These are phyloP conservation scores for Aspergillus latus DNA, from an alignment of 2,329 filamentous ascomycete species.

Conservation along the genomic window DNA sequence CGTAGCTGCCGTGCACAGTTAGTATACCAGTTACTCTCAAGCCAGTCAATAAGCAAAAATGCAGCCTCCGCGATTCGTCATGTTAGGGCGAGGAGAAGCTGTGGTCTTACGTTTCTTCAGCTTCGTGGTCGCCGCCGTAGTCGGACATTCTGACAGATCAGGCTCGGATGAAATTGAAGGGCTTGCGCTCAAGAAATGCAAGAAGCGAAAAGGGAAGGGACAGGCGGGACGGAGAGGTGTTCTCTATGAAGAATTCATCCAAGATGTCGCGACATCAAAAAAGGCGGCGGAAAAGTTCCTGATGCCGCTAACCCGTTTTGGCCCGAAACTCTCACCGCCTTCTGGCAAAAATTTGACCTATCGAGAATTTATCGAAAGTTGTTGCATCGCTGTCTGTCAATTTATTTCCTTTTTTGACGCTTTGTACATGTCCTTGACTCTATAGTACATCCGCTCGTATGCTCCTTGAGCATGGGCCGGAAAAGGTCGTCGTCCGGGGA, in stretches of 20 bases:
- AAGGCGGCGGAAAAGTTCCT: slow-evolving; percentile 40
- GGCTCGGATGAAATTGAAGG: slow-evolving; percentile 17
- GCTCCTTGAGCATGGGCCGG: slow-evolving; percentile 30
- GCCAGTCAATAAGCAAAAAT: not conserved
- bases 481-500: slow-evolving; percentile 38
- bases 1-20: slow-evolving; percentile 38
- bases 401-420: not conserved
- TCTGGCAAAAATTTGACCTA: slow-evolving; percentile 33
- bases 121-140: slow-evolving; percentile 67
- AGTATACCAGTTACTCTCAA: slow-evolving; percentile 25
- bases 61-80: not conserved
- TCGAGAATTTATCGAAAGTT: slow-evolving; percentile 16
- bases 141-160: slow-evolving; percentile 62
- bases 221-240: slow-evolving; percentile 17
- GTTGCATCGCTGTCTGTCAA: slow-evolving; percentile 7
- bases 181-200: slow-evolving; percentile 11
- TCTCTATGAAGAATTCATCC: slow-evolving; percentile 21
- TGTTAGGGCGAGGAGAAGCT: not conserved
- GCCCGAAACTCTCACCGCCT: slow-evolving; percentile 31
- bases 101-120: slow-evolving; percentile 56
- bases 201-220: slow-evolving; percentile 13
- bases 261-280: slow-evolving; percentile 25
- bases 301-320: slow-evolving; percentile 29
- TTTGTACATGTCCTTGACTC: not conserved
- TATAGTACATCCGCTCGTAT: slow-evolving; percentile 2